These are phyloP conservation scores for Chondrus crispus DNA, from an alignment of 23 red algal species.

Conservation along the genomic window DNA sequence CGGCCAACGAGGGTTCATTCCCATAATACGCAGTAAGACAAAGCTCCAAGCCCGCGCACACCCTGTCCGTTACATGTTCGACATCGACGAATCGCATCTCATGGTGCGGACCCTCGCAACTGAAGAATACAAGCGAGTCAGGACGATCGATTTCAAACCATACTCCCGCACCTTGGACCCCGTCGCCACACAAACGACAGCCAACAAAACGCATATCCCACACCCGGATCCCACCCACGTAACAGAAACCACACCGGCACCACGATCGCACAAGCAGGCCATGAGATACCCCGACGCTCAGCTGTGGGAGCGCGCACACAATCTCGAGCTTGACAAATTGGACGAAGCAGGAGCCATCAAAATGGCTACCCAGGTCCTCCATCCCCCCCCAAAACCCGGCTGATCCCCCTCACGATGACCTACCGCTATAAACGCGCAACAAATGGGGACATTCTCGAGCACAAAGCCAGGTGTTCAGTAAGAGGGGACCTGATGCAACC, in stretches of 20 bases:
- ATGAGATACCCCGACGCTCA: neutral
- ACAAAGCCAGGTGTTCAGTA: neutral
- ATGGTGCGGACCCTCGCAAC: neutral
- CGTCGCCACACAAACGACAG: neutral
- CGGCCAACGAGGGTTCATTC: neutral
- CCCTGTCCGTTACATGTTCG: neutral
- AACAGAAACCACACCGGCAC: neutral
- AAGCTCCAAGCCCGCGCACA: neutral
- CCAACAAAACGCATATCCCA: neutral
- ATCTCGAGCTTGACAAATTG: neutral
- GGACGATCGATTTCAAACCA: neutral
- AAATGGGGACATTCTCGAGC: neutral
- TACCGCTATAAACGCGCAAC: neutral
- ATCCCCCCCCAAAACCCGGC: neutral
- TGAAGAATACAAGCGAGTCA: slow-evolving; percentile 15
- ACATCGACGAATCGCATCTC: neutral
- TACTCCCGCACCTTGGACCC: slow-evolving; percentile 3
- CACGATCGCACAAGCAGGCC: neutral
- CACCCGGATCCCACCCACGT: neutral
- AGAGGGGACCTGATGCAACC: neutral
- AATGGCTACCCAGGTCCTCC: neutral
- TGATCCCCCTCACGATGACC: neutral
- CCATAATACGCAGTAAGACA: neutral
- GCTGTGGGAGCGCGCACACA: neutral
- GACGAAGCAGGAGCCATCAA: neutral